A percentile compares a stretch with the other conserved stretches of the same genome.
Conservation (phyloP, 495 filamentous ascomycete species). For the Penicillium silybi region DNA sequence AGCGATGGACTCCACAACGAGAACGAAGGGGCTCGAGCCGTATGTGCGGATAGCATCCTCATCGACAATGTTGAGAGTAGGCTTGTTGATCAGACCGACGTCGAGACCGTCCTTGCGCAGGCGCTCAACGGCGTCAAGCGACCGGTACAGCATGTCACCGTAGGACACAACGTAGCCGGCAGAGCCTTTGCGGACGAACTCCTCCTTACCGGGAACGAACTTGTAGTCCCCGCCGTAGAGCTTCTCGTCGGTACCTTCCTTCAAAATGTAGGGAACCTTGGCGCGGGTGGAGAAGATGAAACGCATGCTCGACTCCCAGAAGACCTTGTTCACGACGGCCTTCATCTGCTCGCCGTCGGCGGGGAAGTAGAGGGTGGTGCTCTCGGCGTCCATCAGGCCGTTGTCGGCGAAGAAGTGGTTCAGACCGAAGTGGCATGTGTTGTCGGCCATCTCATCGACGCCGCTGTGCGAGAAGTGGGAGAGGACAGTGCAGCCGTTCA, state of each 20-base stretch:
- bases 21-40: conserved; percentile 31
- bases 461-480: conserved; percentile 41
- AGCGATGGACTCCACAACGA: conserved; percentile 36
- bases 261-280: conserved; percentile 40
- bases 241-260: conserved; percentile 33
- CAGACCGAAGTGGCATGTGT: conserved; percentile 41
- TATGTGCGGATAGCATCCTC: conserved; percentile 36
- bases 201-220: conserved; percentile 39
- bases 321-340: conserved; percentile 36
- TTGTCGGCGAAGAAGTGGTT: conserved; percentile 44
- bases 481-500: conserved; percentile 38
- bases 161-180: conserved; percentile 39
- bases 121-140: conserved; percentile 36
- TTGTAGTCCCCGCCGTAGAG: conserved; percentile 35
- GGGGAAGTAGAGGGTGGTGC: conserved; percentile 35
- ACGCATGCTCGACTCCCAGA: conserved; percentile 34
- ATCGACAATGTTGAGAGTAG: conserved; percentile 38
- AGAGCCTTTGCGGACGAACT: conserved; percentile 32
- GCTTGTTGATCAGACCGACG: conserved; percentile 39
- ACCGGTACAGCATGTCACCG: conserved; percentile 42
- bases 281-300: conserved; percentile 42
- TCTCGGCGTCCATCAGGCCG: conserved; percentile 33
- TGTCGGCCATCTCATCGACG: conserved; percentile 42
- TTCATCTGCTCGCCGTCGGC: conserved; percentile 44
- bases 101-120: conserved; percentile 32